Evolutionary conservation across 345 rosid genomes (phyloP), one percentile per base, ranked within the genome.

Genomic region (Eucalyptus tenuipes): DNA sequence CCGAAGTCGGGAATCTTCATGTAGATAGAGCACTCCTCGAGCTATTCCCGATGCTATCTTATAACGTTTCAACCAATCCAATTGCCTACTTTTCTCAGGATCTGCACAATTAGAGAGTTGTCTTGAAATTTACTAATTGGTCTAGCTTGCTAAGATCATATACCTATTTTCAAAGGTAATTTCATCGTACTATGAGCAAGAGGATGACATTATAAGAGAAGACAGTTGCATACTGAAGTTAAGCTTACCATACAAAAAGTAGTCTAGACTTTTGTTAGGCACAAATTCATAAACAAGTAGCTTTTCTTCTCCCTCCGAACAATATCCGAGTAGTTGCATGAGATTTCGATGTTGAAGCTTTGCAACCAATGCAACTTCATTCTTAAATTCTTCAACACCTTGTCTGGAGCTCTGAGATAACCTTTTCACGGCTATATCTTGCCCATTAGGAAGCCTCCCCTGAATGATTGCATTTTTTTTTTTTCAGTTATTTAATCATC

Each of bases 341-440:
- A 95, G 91, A 33, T 95, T 95, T 79, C 91, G 87, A 82, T 94
- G 96, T 13, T 94, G 95, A 37, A 95, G 94, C 64, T 87, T 94
- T 22, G 93, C 92, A 5, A 95, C 91, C 90, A 92, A 45, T 5
- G 31, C 12, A n/a, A 66, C 75, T n/a, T n/a, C 40, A 66, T 66
- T 66, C 6, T 66, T 66, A 31, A 15, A 31, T 66, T 66, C 40
- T 44, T 45, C 14, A 12, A 42, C 52, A 4, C 95, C 96, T 89
- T 95, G 95, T 3, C 22, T 42, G 3, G 96, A 95, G 33, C 47
- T 17, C 45, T 3, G 59, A 7, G 94, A 92, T 16, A 94, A 85
- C 87, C 91, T 93, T 80, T 94, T 95, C 29, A 93, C 94, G 0
- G 96, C 96, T 31, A 93, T 79, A 17, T 89, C 89, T 89, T 85